Evolutionary conservation across 2,329 filamentous ascomycete species (phyloP).

Genomic region (Trichothecium sympodiale): DNA sequence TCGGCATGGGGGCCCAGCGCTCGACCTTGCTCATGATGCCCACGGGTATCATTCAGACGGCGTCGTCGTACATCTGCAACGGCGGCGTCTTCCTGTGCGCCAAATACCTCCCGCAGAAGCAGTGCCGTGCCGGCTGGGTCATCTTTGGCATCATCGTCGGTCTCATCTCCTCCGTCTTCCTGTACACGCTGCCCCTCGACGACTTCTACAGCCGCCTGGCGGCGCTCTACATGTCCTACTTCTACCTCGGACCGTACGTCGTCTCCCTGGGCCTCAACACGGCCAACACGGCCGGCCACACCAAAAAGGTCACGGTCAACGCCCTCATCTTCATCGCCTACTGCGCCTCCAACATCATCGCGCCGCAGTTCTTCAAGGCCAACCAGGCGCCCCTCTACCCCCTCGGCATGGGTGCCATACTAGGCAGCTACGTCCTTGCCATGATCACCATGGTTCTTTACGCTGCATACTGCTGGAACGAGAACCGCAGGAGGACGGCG

Average conservation of each 20-base stretch:
- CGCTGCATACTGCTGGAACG: constrained; percentile 15
- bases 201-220: constrained; percentile 16
- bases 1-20: constrained; percentile 27
- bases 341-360: constrained; percentile 26
- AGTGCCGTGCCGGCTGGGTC: constrained; percentile 9
- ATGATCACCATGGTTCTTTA: constrained; percentile 19
- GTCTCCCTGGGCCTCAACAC: constrained; percentile 13
- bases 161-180: constrained; percentile 15
- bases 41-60: constrained; percentile 18
- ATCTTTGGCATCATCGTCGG: constrained; percentile 11
- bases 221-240: constrained; percentile 21
- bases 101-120: constrained; percentile 7
- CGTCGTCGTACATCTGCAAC: constrained; percentile 23
- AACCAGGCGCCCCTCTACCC: constrained; percentile 20
- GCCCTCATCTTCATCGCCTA: constrained; percentile 34
- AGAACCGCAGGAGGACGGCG: constrained; percentile 17
- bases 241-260: constrained; percentile 14
- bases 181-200: constrained; percentile 15
- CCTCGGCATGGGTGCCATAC: constrained; percentile 15
- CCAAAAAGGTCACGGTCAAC: constrained; percentile 30
- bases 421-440: constrained; percentile 13
- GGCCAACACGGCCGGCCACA: constrained; percentile 23
- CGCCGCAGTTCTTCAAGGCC: constrained; percentile 25
- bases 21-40: constrained; percentile 19
- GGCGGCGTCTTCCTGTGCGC: constrained; percentile 20